Percentiles rank a stretch among this genome's conserved stretches.
Conservation (phyloP, 108 stramenopile genomes). For the Nitzschia putrida region DNA sequence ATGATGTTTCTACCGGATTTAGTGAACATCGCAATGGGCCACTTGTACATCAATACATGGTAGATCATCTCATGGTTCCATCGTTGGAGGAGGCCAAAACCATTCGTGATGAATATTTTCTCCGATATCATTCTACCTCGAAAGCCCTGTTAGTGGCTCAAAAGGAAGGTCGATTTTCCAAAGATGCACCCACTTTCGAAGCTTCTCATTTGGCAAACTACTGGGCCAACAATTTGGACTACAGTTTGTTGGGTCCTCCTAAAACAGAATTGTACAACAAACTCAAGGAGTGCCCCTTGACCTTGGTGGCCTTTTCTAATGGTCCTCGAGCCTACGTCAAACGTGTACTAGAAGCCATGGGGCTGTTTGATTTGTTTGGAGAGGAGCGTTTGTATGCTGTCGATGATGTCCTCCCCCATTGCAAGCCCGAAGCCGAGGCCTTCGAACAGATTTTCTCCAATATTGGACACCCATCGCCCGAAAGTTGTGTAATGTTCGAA, state of each 20-base stretch:
- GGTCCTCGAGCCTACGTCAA: slow-evolving; percentile 68
- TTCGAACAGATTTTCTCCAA: slow-evolving; percentile 62
- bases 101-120: slow-evolving; percentile 74
- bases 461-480: slow-evolving; percentile 43
- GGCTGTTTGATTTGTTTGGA: slow-evolving; percentile 56
- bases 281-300: slow-evolving; percentile 42
- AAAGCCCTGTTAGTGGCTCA: slow-evolving; percentile 77
- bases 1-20: slow-evolving; percentile 80
- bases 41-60: slow-evolving; percentile 69
- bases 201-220: slow-evolving; percentile 52
- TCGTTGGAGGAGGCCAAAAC: slow-evolving; percentile 45
- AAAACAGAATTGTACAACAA: slow-evolving; percentile 46
- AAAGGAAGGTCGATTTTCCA: slow-evolving; percentile 69
- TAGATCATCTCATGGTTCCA: slow-evolving; percentile 60
- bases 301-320: slow-evolving; percentile 75
- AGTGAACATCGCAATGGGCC: slow-evolving; percentile 76
- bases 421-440: slow-evolving; percentile 80
- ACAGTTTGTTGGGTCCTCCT: slow-evolving; percentile 46
- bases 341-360: slow-evolving; percentile 62
- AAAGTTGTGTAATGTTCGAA: slow-evolving; percentile 80
- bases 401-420: slow-evolving; percentile 78
- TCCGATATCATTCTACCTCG: slow-evolving; percentile 73
- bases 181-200: slow-evolving; percentile 28
- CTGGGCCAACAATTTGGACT: slow-evolving; percentile 74
- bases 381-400: slow-evolving; percentile 71